Evolutionary conservation across 2,329 filamentous ascomycete genomes (phyloP).

Genomic region (Epichloe coenophiala): DNA sequence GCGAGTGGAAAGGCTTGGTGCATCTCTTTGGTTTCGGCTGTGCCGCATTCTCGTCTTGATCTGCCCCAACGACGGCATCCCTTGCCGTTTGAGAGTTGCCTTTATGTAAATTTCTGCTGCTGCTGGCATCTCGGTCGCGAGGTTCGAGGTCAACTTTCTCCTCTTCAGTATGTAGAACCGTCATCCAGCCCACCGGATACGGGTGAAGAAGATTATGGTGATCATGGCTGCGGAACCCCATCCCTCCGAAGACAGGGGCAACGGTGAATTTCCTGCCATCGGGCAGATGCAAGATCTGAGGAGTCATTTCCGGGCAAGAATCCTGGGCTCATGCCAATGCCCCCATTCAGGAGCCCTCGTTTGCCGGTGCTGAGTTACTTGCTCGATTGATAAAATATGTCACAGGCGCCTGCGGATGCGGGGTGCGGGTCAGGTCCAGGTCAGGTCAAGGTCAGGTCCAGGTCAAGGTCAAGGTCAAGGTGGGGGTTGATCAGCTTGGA

Average conservation of each 20-base stretch:
- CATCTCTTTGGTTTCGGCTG: constrained; percentile 14
- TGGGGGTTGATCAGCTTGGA: too few species aligned
- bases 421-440: too few species aligned
- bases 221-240: constrained; percentile 78
- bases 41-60: constrained; percentile 12
- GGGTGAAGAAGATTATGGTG: constrained; percentile 53
- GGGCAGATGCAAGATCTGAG: constrained; percentile 54
- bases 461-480: too few species aligned
- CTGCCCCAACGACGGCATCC: neutral
- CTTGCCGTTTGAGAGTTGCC: neutral
- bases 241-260: constrained; percentile 77
- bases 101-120: neutral
- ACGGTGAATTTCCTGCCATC: constrained; percentile 79
- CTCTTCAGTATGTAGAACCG: constrained; percentile 64
- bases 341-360: neutral
- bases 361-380: neutral
- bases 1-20: constrained; percentile 42
- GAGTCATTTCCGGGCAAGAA: constrained; percentile 16
- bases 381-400: too few species aligned
- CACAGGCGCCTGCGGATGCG: too few species aligned
- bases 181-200: constrained; percentile 80
- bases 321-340: too few species aligned
- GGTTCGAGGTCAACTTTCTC: constrained; percentile 8
- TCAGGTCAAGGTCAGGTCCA: too few species aligned
- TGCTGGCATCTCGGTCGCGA: neutral